Evolutionary conservation across 768 basidiomycete species (phyloP), one percentile per base, ranked within the genome.

Genomic region (Naganishia antarctica): DNA sequence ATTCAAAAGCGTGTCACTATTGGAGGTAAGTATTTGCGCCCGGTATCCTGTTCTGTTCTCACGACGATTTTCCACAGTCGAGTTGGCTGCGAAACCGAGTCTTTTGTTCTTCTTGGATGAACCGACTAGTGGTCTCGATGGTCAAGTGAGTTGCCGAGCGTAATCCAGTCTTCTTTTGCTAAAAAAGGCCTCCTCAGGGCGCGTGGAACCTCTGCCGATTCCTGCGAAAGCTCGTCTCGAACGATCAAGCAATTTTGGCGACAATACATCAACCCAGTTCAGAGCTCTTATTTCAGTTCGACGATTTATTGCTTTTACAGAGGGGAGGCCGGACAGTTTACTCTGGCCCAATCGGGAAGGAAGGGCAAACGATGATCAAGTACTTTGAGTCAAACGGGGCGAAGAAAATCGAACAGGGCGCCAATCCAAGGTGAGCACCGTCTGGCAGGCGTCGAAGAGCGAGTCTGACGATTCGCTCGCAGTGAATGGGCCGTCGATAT

Each of bases 51-150:
- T n/a, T n/a, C n/a, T 34, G 50, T 21, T 21, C 18, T 3, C 28
- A 6, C 6, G n/a, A 28, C 34, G 31, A 51, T 31, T 31, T 29
- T 6, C 21, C 21, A 16, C 18, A 51, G 50, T 51, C 29, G 90
- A 91, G 73, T 80, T 93, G 11, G 89, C 89, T 49, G 88, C 90
- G 5, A 91, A 90, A 73, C 89, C 89, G 0, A 84, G 87, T 69
- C 79, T 91, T 0, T 80, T 94, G 0, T 81, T 93, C 16, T 92
- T 93, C 81, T 78, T 91, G 37, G 91, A 92, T 71, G 90, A 93
- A 74, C 91, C 91, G 0, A 93, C 91, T 0, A 86, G 88, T 28
- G 90, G 90, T 31, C 80, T 92, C 15, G 78, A 79, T 49, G n/a
- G n/a, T n/a, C n/a, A n/a, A n/a, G n/a, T n/a, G n/a, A n/a, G n/a